phyloP scores from a whole-genome alignment of 192 early-diverging fungal species.

The Coemansia sp. region DNA sequence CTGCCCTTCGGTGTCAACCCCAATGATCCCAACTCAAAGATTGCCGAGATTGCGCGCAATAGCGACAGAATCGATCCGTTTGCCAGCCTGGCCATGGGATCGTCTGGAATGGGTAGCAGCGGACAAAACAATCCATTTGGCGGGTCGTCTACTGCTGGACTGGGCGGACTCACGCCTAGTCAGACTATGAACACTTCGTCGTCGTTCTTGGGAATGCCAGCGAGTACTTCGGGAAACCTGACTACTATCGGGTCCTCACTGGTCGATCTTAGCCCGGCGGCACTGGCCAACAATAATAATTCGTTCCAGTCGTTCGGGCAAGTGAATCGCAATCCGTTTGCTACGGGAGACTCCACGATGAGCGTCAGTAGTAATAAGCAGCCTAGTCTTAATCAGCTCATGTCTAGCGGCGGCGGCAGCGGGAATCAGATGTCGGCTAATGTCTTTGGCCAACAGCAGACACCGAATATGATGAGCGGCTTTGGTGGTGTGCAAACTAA shows the following conservation, averaged over 20 bases:
- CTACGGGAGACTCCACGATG: slow-evolving; percentile 10
- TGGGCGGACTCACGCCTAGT: slow-evolving; percentile 19
- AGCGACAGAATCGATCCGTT: slow-evolving; percentile 62
- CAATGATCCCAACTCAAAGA: slow-evolving; percentile 46
- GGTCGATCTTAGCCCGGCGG: slow-evolving; percentile 43
- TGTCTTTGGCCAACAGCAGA: slow-evolving; percentile 36
- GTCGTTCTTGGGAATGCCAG: slow-evolving; percentile 16
- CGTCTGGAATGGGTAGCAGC: slow-evolving; percentile 16
- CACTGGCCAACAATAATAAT: slow-evolving; percentile 19
- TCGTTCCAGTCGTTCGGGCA: slow-evolving; percentile 51
- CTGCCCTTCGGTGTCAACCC: slow-evolving; percentile 48
- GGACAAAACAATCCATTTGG: slow-evolving; percentile 39
- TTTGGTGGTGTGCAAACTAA: slow-evolving; percentile 10
- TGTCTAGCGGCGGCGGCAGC: slow-evolving; percentile 16
- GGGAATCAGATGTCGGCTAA: slow-evolving; percentile 14
- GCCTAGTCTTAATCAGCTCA: slow-evolving; percentile 55
- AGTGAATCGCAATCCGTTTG: slow-evolving; percentile 57
- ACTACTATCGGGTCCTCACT: slow-evolving; percentile 30
- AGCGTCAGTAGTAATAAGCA: slow-evolving; percentile 7
- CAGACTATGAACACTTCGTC: slow-evolving; percentile 11
- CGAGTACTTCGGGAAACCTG: slow-evolving; percentile 15
- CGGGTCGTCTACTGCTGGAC: slow-evolving; percentile 13
- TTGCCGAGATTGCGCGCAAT: slow-evolving; percentile 63
- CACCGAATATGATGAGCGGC: slow-evolving; percentile 17
- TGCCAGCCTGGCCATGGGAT: slow-evolving; percentile 58